These are phyloP conservation scores for Sarcomyxa edulis DNA, from an alignment of 768 basidiomycete species.

Conservation along the genomic window DNA sequence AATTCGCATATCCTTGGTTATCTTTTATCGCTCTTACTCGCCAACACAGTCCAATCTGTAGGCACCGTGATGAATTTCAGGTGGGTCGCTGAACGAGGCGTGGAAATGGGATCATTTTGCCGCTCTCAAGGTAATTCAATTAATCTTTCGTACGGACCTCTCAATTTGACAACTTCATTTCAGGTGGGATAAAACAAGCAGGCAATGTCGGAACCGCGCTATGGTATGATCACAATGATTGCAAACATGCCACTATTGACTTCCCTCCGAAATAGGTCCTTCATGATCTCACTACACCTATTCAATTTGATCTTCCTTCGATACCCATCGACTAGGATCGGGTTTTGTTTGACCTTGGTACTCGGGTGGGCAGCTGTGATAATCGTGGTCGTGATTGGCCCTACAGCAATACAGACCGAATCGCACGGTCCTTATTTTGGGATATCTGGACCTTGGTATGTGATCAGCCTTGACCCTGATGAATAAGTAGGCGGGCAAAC, in stretches of 20 bases:
- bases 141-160: not conserved
- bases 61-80: slow-evolving; percentile 20
- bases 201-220: slow-evolving; percentile 38
- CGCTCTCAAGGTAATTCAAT: slow-evolving; percentile 18
- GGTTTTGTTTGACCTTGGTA: slow-evolving; percentile 21
- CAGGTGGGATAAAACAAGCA: slow-evolving; percentile 32
- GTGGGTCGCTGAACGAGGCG: slow-evolving; percentile 19
- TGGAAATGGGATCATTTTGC: slow-evolving; percentile 14
- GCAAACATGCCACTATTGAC: not conserved
- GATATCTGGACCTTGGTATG: slow-evolving; percentile 37
- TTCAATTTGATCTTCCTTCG: slow-evolving; percentile 36
- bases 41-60: slow-evolving; percentile 21
- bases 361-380: slow-evolving; percentile 30
- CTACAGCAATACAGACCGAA: slow-evolving; percentile 25
- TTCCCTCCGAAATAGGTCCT: slow-evolving; percentile 22
- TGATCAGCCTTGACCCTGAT: not conserved
- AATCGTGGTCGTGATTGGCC: slow-evolving; percentile 30
- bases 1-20: slow-evolving; percentile 22
- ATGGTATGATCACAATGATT: slow-evolving; percentile 14
- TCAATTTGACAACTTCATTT: not conserved
- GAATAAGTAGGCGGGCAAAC: too few species aligned
- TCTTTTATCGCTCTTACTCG: slow-evolving; percentile 19
- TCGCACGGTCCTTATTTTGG: slow-evolving; percentile 37
- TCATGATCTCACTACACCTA: slow-evolving; percentile 16
- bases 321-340: slow-evolving; percentile 11